phyloP scores from a whole-genome alignment of 73 alveolate species.

The Paramecium pentaurelia region DNA sequence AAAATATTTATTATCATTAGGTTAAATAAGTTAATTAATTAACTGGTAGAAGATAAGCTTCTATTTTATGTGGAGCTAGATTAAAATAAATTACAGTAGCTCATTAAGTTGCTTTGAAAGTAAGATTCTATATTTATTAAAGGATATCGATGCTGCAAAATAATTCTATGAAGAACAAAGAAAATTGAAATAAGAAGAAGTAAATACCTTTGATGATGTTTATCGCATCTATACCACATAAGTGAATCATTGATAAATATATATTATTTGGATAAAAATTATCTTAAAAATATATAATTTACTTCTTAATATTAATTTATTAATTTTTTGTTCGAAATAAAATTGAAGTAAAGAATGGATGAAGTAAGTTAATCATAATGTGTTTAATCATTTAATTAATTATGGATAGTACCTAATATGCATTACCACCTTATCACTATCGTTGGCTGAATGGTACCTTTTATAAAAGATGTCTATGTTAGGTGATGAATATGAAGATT shows the following conservation, averaged over 20 bases:
- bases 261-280: background rate
- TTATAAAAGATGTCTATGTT: background rate
- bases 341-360: background rate
- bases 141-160: conserved; percentile 48
- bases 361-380: background rate
- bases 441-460: background rate
- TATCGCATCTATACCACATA: background rate
- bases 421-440: background rate
- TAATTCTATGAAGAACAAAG: conserved; percentile 17
- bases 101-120: background rate
- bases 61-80: background rate
- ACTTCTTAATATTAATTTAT: background rate
- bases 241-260: conserved; percentile 11
- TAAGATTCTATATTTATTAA: background rate
- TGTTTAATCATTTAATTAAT: background rate
- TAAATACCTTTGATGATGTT: conserved; percentile 43
- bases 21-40: background rate
- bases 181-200: background rate
- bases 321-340: background rate
- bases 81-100: background rate
- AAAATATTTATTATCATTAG: background rate
- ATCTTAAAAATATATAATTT: background rate
- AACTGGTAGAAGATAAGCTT: background rate
- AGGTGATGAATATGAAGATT: conserved; percentile 14
- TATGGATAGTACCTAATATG: background rate